These are phyloP conservation scores for Cucumis hystrix DNA, from an alignment of 306 rosid species.

Conservation along the genomic window DNA sequence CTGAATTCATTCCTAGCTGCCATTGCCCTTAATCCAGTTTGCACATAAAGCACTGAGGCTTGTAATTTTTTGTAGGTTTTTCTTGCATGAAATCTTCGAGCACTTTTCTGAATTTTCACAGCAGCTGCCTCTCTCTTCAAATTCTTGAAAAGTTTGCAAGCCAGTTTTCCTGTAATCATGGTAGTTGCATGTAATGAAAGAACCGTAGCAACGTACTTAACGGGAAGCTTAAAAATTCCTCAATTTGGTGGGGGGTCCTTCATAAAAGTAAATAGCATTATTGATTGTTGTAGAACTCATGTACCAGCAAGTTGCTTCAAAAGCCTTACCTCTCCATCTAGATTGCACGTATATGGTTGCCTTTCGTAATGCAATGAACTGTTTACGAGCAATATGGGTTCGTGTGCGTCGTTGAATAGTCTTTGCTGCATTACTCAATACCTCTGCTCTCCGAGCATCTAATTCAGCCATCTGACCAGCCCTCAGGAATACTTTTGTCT, in stretches of 20 bases:
- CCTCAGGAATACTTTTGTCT: constrained; percentile 86
- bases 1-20: constrained; percentile 63
- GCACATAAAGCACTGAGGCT: constrained; percentile 48
- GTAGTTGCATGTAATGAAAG: constrained; percentile 11
- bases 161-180: constrained; percentile 60
- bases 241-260: background rate
- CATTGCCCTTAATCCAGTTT: constrained; percentile 80
- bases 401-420: constrained; percentile 66
- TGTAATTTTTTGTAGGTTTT: constrained; percentile 45
- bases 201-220: constrained; percentile 12
- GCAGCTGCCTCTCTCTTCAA: constrained; percentile 71
- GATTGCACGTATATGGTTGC: constrained; percentile 60
- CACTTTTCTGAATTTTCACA: constrained; percentile 62
- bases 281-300: background rate
- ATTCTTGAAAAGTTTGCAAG: constrained; percentile 52
- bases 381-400: constrained; percentile 69
- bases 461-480: constrained; percentile 99
- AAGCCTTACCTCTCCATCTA: constrained; percentile 68
- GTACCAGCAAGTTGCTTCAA: background rate
- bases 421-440: constrained; percentile 75
- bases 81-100: constrained; percentile 50
- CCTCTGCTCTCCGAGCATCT: constrained; percentile 82
- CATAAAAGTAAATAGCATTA: background rate
- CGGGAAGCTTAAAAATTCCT: constrained; percentile 6
- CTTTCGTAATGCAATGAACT: constrained; percentile 61